Evolutionary conservation across 306 rosid species (phyloP), one percentile per base, ranked within the genome.

Genomic region (Prosopis cineraria): DNA sequence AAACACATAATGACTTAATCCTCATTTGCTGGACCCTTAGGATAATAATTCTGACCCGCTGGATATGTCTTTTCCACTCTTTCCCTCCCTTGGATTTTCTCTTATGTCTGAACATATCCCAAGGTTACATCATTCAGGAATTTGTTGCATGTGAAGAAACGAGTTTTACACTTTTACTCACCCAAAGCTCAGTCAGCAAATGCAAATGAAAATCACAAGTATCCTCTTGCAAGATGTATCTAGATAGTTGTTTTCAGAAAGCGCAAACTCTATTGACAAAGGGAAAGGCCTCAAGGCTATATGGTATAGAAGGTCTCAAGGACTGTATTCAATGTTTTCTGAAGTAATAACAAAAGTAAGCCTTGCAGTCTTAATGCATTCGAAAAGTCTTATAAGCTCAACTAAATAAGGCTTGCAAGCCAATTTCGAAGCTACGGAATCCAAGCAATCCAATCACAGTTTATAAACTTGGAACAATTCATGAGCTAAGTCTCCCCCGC

Each of bases 271-370:
- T 91, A 41, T 77, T 89, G 70, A 90, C 84, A 80, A 92, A 88
- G 81, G 98, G 92, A 67, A 91, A 86, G 89, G 85, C 75, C 45
- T 79, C 91, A 82, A 88, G 90, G 80, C 33, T 78, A 25, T 64
- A 66, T 56, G 92, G 93, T 68, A 79, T 45, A 30, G 83, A 40
- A 20, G 80, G 86, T 82, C 78, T 90, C 45, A 78, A 76, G 70
- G 89, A 86, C 70, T 89, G 92, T 85, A 88, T 95, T 69, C 89
- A 84, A 50, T 92, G 96, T 80, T 84, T 95, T 89, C 93, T 5
- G 92, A 95, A 53, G 93, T 96, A 84, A 91, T 92, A 83, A 70
- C 84, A 72, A 83, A 74, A 79, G 97, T 90, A 84, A 83, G 91
- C 71, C 80, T 39, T 74, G 75, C 48, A 40, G 33, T 68, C 60